A percentile compares a stretch with the other conserved stretches of the same genome.
Evolutionary conservation across 2,329 filamentous ascomycete species (phyloP).

Genomic region (Emmonsiellopsis sp.): DNA sequence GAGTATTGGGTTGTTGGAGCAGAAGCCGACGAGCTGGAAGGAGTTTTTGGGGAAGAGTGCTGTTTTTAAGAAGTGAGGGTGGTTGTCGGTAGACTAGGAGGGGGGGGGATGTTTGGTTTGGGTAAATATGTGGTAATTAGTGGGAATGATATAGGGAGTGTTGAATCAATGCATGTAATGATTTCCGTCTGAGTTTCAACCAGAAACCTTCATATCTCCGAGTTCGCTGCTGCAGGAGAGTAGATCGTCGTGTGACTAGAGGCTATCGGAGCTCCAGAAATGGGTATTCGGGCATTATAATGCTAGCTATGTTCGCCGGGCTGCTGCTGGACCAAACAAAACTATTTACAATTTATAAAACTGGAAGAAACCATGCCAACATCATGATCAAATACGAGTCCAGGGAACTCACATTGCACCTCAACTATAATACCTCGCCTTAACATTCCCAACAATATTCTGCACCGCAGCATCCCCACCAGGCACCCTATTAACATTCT

Average conservation of each 20-base stretch:
- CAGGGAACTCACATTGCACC: background rate
- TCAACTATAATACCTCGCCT: conserved; percentile 2
- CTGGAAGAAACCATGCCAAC: too few species aligned
- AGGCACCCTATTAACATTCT: conserved; percentile 39
- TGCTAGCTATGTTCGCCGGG: too few species aligned
- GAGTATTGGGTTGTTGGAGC: conserved; percentile 17
- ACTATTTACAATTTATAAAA: too few species aligned
- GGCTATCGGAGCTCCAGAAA: too few species aligned
- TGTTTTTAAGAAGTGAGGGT: background rate
- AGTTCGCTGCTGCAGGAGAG: too few species aligned
- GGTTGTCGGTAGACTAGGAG: background rate
- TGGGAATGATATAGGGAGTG: background rate
- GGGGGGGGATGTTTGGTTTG: background rate
- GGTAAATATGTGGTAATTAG: background rate
- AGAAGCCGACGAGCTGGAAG: conserved; percentile 18
- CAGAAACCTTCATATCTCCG: too few species aligned
- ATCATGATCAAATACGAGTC: too few species aligned
- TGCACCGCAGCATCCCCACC: background rate
- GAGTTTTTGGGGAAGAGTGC: conserved; percentile 15
- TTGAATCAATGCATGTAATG: too few species aligned
- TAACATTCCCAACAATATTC: background rate
- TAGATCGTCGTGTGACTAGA: background rate
- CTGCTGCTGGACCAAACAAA: too few species aligned
- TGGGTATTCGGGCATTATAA: too few species aligned
- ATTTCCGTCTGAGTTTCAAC: too few species aligned